Evolutionary conservation across 2,329 filamentous ascomycete genomes (phyloP).

Genomic region (Talaromyces islandicus): DNA sequence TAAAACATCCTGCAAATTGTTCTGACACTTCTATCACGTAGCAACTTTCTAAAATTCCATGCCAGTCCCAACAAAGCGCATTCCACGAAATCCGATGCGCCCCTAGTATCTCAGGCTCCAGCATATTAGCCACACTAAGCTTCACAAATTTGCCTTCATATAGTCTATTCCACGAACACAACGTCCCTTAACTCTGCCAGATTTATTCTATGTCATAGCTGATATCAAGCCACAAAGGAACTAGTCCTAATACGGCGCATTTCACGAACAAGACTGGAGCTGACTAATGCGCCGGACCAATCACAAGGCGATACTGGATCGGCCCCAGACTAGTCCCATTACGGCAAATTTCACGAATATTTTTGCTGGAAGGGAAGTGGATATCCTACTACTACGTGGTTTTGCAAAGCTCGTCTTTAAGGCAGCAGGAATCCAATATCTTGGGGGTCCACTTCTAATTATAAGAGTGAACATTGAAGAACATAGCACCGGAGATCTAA

Average conservation of each 20-base stretch:
- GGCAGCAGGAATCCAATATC: background rate
- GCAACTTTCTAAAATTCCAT: background rate
- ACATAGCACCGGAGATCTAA: too few relatives aligned
- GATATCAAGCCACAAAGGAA: background rate
- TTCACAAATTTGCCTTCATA: background rate
- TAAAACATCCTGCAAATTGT: too few relatives aligned
- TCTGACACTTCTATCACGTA: too few relatives aligned
- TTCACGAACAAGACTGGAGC: background rate
- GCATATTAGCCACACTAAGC: background rate
- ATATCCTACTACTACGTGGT: too few relatives aligned
- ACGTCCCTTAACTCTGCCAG: background rate
- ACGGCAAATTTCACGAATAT: background rate
- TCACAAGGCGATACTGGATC: background rate
- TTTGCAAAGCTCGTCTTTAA: background rate
- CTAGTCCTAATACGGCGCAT: slow-evolving; percentile 1
- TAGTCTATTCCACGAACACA: background rate
- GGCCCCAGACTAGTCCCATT: background rate
- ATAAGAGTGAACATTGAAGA: too few relatives aligned
- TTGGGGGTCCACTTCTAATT: background rate
- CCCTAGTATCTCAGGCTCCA: background rate
- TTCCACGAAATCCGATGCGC: background rate
- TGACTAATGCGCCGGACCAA: background rate
- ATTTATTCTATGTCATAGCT: background rate
- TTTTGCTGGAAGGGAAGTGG: background rate
- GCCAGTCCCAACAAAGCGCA: background rate